Evolutionary conservation across 768 basidiomycete species (phyloP).

Genomic region (Termitomyces sp.): DNA sequence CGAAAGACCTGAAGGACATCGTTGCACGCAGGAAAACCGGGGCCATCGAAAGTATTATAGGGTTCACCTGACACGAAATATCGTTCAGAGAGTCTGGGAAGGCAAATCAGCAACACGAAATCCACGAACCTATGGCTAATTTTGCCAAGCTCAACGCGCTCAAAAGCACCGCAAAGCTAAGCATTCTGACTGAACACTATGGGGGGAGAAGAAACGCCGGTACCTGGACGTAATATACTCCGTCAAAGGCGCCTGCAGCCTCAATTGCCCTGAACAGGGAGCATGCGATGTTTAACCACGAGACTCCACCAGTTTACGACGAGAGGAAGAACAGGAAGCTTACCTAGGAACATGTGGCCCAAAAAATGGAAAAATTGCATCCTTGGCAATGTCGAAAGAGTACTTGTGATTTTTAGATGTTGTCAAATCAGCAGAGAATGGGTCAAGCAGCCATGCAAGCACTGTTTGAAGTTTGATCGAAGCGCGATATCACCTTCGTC

Average conservation of each 20-base stretch:
- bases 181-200: background rate
- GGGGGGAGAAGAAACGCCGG: background rate
- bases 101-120: background rate
- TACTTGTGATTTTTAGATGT: background rate
- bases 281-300: background rate
- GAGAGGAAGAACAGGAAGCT: background rate
- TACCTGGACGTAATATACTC: background rate
- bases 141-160: background rate
- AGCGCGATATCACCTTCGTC: background rate
- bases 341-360: background rate
- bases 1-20: slow-evolving; percentile 29
- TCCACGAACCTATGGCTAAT: background rate
- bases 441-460: background rate
- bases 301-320: background rate
- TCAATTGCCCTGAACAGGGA: background rate
- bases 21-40: slow-evolving; percentile 34
- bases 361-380: background rate
- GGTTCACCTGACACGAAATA: slow-evolving; percentile 16
- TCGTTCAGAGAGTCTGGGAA: background rate
- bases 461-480: background rate
- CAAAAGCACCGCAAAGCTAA: background rate
- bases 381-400: background rate
- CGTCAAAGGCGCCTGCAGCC: background rate
- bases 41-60: slow-evolving; percentile 36
- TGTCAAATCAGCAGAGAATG: background rate